These are phyloP conservation scores for Wickerhamomyces bovis DNA, from an alignment of 805 yeast genomes.

Conservation along the genomic window DNA sequence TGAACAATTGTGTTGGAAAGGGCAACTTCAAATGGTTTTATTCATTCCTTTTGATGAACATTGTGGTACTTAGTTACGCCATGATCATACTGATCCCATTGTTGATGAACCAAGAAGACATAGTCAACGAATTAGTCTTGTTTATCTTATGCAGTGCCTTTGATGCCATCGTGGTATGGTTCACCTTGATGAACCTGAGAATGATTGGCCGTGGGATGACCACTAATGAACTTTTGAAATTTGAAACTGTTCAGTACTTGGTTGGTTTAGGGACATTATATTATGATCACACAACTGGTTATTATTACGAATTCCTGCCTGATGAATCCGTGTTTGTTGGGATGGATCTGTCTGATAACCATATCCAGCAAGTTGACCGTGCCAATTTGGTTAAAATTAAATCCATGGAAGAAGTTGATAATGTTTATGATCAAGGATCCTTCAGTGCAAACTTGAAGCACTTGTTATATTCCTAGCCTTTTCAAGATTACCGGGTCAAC, in stretches of 20 bases:
- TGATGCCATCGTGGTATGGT: constrained; percentile 37
- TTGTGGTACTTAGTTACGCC: constrained; percentile 39
- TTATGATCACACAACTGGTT: constrained; percentile 8
- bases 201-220: constrained; percentile 63
- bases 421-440: constrained; percentile 20
- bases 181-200: constrained; percentile 39
- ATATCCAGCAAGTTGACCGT: constrained; percentile 7
- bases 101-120: constrained; percentile 4
- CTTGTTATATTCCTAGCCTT: constrained; percentile 11
- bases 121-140: constrained; percentile 20
- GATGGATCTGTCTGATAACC: constrained; percentile 13
- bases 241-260: constrained; percentile 57
- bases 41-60: constrained; percentile 46
- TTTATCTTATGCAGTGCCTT: constrained; percentile 39
- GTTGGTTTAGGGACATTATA: constrained; percentile 35
- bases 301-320: constrained; percentile 17
- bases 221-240: constrained; percentile 67
- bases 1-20: constrained; percentile 71
- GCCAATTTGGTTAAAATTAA: constrained; percentile 2
- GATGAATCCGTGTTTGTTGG: constrained; percentile 20
- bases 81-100: constrained; percentile 17
- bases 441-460: constrained; percentile 16
- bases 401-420: constrained; percentile 11
- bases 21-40: constrained; percentile 59
- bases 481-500: constrained; percentile 13